Percentiles rank a stretch among this genome's conserved stretches.
phyloP scores from a whole-genome alignment of 345 rosid genomes.

The Orychophragmus violaceus region DNA sequence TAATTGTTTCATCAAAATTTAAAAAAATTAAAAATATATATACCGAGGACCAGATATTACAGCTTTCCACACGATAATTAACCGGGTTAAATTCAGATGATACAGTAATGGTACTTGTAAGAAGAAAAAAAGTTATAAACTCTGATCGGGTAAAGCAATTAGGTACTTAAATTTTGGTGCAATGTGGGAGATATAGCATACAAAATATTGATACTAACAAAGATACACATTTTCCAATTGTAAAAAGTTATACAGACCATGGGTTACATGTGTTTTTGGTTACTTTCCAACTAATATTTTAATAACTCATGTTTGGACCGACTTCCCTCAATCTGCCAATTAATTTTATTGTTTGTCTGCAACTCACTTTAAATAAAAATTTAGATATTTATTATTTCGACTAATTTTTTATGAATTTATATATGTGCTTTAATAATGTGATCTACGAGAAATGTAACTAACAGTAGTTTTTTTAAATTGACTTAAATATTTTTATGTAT shows the following conservation, averaged over 20 bases:
- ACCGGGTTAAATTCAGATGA: not conserved
- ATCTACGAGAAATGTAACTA: not conserved
- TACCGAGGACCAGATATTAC: not conserved
- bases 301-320: conserved; percentile 4
- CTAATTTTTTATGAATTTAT: too few species aligned
- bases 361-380: not conserved
- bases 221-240: conserved; percentile 23
- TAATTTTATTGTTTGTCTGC: too few species aligned
- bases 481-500: too few species aligned
- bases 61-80: not conserved
- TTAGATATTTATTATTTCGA: too few species aligned
- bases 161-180: conserved; percentile 18
- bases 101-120: not conserved
- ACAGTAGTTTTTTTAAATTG: too few species aligned
- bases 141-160: conserved; percentile 16
- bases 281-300: not conserved
- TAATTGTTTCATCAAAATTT: not conserved
- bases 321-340: not conserved
- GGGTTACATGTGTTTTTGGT: not conserved
- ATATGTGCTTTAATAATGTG: not conserved
- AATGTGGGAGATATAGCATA: conserved; percentile 18
- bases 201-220: conserved; percentile 17
- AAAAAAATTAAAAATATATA: not conserved
- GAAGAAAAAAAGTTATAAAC: not conserved
- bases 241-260: conserved; percentile 6